Evolutionary conservation across 2,329 filamentous ascomycete species (phyloP).

Genomic region (Cytospora paraplurivora): DNA sequence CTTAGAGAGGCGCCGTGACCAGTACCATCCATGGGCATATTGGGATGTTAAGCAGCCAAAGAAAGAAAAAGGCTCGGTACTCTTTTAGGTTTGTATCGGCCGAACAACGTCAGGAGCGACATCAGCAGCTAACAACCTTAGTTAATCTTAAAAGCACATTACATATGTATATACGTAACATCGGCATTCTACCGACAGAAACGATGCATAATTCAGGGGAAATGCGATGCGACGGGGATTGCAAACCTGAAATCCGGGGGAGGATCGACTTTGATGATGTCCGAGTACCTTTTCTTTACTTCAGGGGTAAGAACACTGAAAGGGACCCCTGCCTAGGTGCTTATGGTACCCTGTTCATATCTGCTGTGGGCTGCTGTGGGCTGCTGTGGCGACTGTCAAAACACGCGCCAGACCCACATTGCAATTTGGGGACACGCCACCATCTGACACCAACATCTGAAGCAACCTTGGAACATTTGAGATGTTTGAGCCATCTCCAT

Average conservation of each 20-base stretch:
- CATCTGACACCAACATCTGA: too few species aligned
- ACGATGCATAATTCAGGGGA: neutral
- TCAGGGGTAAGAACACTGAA: neutral
- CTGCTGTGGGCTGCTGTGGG: too few species aligned
- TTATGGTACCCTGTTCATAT: neutral
- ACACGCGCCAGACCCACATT: too few species aligned
- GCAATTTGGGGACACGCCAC: too few species aligned
- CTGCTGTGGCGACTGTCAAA: too few species aligned
- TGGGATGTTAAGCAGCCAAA: too few species aligned
- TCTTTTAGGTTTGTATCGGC: too few species aligned
- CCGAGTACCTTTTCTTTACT: neutral
- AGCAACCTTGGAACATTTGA: too few species aligned
- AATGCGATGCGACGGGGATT: neutral
- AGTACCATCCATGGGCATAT: too few species aligned
- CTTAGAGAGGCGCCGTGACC: too few species aligned
- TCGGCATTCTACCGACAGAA: neutral
- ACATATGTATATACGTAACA: neutral
- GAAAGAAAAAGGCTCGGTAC: too few species aligned
- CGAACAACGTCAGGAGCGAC: neutral
- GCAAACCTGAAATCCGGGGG: neutral
- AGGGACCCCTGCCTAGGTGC: neutral
- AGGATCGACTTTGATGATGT: neutral
- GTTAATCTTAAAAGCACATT: neutral
- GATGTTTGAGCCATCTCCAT: too few species aligned
- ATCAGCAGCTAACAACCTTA: neutral